These are phyloP conservation scores for Yamadazyma ubonensis DNA, from an alignment of 805 yeast genomes.

Conservation along the genomic window DNA sequence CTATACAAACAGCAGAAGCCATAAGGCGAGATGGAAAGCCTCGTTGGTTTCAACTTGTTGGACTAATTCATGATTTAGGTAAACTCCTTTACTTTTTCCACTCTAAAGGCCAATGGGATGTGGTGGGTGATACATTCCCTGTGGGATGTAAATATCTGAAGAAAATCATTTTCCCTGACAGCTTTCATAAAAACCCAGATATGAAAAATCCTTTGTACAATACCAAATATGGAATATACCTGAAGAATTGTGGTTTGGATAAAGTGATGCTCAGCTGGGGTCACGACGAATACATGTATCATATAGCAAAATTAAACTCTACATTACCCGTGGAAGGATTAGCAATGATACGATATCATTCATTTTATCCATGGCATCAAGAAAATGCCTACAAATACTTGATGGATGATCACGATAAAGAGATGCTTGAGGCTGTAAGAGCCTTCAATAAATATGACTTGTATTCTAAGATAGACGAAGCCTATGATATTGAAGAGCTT, in stretches of 20 bases:
- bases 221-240: constrained; percentile 65
- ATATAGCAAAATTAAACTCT: constrained; percentile 63
- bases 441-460: constrained; percentile 69
- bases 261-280: constrained; percentile 78
- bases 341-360: constrained; percentile 74
- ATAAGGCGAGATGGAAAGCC: constrained; percentile 66
- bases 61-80: constrained; percentile 70
- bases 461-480: constrained; percentile 58
- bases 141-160: constrained; percentile 67
- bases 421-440: constrained; percentile 61
- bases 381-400: constrained; percentile 63
- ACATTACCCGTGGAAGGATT: constrained; percentile 62
- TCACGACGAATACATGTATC: constrained; percentile 77
- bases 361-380: constrained; percentile 76
- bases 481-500: constrained; percentile 48
- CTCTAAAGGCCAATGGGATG: constrained; percentile 78
- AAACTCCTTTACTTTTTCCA: constrained; percentile 67
- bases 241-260: constrained; percentile 62
- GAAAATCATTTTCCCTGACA: constrained; percentile 59
- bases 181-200: constrained; percentile 61
- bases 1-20: constrained; percentile 74
- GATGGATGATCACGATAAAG: constrained; percentile 61
- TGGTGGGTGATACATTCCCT: constrained; percentile 76
- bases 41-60: constrained; percentile 74
- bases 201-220: constrained; percentile 60